These are phyloP conservation scores for Trichoderma harzianum DNA, from an alignment of 2,329 filamentous ascomycete species.

Conservation along the genomic window DNA sequence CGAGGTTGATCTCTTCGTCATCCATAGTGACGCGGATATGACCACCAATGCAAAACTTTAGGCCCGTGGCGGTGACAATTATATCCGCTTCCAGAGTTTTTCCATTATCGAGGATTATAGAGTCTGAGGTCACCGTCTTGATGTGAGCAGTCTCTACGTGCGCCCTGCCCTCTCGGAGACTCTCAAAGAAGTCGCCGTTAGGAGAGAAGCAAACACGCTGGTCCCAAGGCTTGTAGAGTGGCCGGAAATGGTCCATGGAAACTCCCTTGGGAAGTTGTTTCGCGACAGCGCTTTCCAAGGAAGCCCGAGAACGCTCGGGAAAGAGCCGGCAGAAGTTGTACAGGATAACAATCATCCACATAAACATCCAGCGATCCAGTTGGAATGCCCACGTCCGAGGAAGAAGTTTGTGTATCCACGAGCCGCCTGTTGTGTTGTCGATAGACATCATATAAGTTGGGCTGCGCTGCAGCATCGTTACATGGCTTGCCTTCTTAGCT, in stretches of 20 bases:
- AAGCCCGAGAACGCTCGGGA: conserved; percentile 41
- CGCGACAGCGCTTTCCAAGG: conserved; percentile 44
- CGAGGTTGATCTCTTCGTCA: conserved; percentile 40
- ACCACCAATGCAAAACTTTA: conserved; percentile 55
- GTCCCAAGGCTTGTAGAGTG: conserved; percentile 59
- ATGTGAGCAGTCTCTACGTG: conserved; percentile 46
- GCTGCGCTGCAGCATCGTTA: too few species aligned
- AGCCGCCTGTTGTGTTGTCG: too few species aligned
- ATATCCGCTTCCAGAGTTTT: conserved; percentile 52
- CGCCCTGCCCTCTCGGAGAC: conserved; percentile 37
- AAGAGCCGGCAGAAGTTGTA: conserved; percentile 18
- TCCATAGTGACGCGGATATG: conserved; percentile 51
- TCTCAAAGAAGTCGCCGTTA: conserved; percentile 45
- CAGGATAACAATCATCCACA: conserved; percentile 43
- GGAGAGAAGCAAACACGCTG: conserved; percentile 62
- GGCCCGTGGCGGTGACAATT: conserved; percentile 63
- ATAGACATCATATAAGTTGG: too few species aligned
- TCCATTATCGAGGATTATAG: conserved; percentile 28
- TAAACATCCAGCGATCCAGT: conserved; percentile 31
- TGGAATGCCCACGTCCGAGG: conserved; percentile 22
- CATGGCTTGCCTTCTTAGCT: too few species aligned
- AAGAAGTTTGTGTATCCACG: neutral
- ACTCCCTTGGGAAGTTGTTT: conserved; percentile 42
- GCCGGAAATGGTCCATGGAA: conserved; percentile 44
- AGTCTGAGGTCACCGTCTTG: conserved; percentile 42